phyloP scores from a whole-genome alignment of 345 rosid genomes.

The Boechera retrofracta region DNA sequence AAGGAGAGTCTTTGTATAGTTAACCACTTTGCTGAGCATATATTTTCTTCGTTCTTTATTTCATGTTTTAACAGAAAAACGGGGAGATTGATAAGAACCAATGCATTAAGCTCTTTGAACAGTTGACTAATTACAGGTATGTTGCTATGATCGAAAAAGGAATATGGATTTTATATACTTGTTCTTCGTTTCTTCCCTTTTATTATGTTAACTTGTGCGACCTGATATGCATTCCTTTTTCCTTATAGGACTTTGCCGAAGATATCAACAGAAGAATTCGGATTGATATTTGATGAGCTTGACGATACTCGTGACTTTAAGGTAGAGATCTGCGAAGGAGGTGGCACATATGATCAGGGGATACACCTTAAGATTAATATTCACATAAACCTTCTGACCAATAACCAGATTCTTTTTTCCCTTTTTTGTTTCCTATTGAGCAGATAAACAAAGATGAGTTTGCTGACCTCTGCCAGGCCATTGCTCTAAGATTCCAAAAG shows the following conservation, averaged over 20 bases:
- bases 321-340: constrained; percentile 52
- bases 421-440: constrained; percentile 32
- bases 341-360: constrained; percentile 31
- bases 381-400: constrained; percentile 1
- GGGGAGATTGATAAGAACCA: constrained; percentile 76
- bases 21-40: constrained; percentile 26
- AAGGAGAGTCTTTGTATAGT: neutral
- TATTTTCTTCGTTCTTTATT: neutral
- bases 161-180: neutral
- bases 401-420: neutral
- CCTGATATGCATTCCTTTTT: constrained; percentile 16
- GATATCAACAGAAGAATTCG: constrained; percentile 83
- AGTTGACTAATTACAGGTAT: constrained; percentile 88
- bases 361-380: constrained; percentile 18
- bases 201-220: constrained; percentile 11
- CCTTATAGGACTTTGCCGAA: constrained; percentile 81
- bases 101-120: constrained; percentile 77
- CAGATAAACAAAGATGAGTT: constrained; percentile 93
- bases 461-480: constrained; percentile 92
- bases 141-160: constrained; percentile 3
- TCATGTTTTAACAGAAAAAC: constrained; percentile 53
- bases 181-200: constrained; percentile 15
- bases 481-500: constrained; percentile 86
- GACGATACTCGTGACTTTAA: constrained; percentile 93
- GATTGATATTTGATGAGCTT: constrained; percentile 82